These are phyloP conservation scores for Dictyostelium capitatum DNA, from an alignment of 78 protist species.

Conservation along the genomic window DNA sequence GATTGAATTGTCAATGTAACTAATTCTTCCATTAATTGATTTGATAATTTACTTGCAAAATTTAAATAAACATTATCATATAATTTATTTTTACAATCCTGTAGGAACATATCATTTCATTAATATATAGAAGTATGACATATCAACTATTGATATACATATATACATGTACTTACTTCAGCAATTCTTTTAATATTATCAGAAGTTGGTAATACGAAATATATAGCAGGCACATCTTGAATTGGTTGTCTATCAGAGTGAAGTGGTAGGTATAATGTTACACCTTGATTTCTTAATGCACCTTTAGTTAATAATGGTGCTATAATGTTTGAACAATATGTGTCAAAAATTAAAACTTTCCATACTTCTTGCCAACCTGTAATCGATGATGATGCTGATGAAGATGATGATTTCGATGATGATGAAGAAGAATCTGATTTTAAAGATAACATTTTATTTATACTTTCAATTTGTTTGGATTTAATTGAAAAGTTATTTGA, in stretches of 20 bases:
- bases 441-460: conserved; percentile 38
- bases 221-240: conserved; percentile 96
- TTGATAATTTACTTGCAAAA: conserved; percentile 88
- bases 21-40: conserved; percentile 86
- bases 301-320: conserved; percentile 90
- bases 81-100: conserved; percentile 86
- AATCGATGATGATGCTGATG: background rate
- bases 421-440: background rate
- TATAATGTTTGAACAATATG: conserved; percentile 84
- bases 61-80: conserved; percentile 92
- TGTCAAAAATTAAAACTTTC: conserved; percentile 88
- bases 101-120: too few relatives aligned
- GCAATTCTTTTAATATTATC: conserved; percentile 89
- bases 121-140: background rate
- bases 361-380: conserved; percentile 84
- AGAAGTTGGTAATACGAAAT: conserved; percentile 93
- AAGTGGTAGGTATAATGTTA: conserved; percentile 86
- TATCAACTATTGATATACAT: too few relatives aligned
- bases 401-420: background rate
- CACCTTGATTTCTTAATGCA: conserved; percentile 92
- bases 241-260: conserved; percentile 91
- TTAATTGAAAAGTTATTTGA: conserved; percentile 53
- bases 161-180: conserved; percentile 30
- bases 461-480: conserved; percentile 55
- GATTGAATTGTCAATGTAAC: conserved; percentile 84